phyloP scores from a whole-genome alignment of 177 flowering plant genomes.

The Vitis hybrid region DNA sequence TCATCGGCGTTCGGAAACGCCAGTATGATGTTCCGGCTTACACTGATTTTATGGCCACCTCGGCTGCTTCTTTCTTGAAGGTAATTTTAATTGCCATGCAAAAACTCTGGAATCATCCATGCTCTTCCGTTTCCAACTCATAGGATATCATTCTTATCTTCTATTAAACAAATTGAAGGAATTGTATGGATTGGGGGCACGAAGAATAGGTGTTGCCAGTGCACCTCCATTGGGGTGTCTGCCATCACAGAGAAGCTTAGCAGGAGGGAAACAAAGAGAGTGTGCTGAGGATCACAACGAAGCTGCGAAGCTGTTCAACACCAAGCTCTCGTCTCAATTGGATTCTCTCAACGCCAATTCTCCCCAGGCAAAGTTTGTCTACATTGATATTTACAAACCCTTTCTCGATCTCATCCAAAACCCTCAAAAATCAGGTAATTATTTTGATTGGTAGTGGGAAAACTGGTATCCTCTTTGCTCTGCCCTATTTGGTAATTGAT shows the following conservation, averaged over 20 bases:
- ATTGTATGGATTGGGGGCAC: slow-evolving; percentile 25
- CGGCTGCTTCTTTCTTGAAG: no score
- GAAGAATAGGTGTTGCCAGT: slow-evolving; percentile 20
- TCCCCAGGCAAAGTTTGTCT: slow-evolving; percentile 24
- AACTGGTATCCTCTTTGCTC: no score
- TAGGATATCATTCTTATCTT: no score
- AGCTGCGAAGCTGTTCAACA: slow-evolving; percentile 40
- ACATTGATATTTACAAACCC: slow-evolving; percentile 45
- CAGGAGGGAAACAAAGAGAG: slow-evolving; percentile 24
- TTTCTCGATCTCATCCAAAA: slow-evolving; percentile 37
- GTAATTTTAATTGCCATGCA: no score
- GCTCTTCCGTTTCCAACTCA: no score
- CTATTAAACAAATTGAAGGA: slow-evolving; percentile 7
- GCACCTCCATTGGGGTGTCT: slow-evolving; percentile 34
- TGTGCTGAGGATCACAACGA: slow-evolving; percentile 35
- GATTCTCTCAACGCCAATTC: slow-evolving; percentile 13
- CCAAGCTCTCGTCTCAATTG: slow-evolving; percentile 32
- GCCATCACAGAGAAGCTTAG: slow-evolving; percentile 21
- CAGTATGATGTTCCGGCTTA: no score
- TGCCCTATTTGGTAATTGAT: no score
- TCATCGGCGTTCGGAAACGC: no score
- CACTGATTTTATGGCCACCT: no score
- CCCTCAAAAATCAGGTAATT: slow-evolving; percentile 21
- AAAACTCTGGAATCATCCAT: no score
- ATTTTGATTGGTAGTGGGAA: not conserved